phyloP scores from a whole-genome alignment of 805 yeast genomes.

The Sungouiozyma intestinalis region DNA sequence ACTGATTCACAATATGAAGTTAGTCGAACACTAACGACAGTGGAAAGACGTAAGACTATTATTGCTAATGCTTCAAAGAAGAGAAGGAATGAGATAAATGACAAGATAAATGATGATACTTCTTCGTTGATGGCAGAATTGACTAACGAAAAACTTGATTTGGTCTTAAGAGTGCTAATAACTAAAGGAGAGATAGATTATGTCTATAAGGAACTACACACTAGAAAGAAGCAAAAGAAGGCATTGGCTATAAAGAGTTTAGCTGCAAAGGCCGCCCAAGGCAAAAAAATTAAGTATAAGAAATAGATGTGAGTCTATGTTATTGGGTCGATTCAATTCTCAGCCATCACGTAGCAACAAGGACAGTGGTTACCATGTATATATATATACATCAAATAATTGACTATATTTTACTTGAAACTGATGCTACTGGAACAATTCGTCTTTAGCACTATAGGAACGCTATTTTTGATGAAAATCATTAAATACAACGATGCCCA shows the following conservation, averaged over 20 bases:
- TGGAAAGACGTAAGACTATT: conserved; percentile 57
- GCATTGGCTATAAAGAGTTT: conserved; percentile 27
- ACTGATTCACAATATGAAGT: conserved; percentile 9
- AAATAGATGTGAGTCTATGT: too few species aligned
- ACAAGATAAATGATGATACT: conserved; percentile 35
- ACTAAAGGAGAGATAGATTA: conserved; percentile 51
- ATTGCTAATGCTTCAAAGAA: conserved; percentile 59
- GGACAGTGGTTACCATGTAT: too few species aligned
- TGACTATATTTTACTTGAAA: too few species aligned
- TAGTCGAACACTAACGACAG: conserved; percentile 34
- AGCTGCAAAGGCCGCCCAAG: conserved; percentile 16
- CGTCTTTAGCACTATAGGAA: too few species aligned
- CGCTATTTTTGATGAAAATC: too few species aligned
- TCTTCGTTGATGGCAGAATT: not conserved
- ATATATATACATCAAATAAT: too few species aligned
- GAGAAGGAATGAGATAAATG: conserved; percentile 31
- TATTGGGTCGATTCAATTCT: too few species aligned
- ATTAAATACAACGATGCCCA: too few species aligned
- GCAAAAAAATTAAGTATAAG: conserved; percentile 10
- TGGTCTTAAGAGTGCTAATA: conserved; percentile 60
- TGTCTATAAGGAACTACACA: conserved; percentile 49
- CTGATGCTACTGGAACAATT: too few species aligned
- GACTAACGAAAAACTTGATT: conserved; percentile 44
- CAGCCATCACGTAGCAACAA: too few species aligned
- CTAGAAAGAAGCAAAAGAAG: conserved; percentile 40